phyloP scores from a whole-genome alignment of 768 basidiomycete genomes.

The Tulasnella sp. region DNA sequence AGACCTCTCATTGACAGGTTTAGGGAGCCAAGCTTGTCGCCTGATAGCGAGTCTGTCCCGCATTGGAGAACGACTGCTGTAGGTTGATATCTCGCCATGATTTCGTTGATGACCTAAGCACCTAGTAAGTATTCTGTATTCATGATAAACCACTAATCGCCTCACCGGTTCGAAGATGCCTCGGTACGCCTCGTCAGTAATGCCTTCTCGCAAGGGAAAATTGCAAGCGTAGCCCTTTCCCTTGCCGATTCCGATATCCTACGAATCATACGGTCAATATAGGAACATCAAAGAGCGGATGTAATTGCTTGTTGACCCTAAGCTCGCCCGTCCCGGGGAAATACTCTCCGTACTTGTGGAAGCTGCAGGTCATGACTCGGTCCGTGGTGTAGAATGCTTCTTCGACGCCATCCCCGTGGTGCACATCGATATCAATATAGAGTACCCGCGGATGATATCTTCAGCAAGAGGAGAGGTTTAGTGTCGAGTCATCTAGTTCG shows the following conservation, averaged over 20 bases:
- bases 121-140: neutral
- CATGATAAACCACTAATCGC: slow-evolving; percentile 7
- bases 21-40: slow-evolving; percentile 90
- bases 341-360: slow-evolving; percentile 98
- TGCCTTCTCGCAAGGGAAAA: slow-evolving; percentile 89
- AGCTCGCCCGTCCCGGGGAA: slow-evolving; percentile 99
- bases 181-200: slow-evolving; percentile 91
- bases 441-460: slow-evolving; percentile 87
- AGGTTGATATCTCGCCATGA: slow-evolving; percentile 91
- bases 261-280: slow-evolving; percentile 17
- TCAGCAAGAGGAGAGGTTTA: slow-evolving; percentile 25
- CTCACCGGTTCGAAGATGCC: slow-evolving; percentile 90
- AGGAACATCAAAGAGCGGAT: neutral
- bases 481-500: neutral
- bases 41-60: slow-evolving; percentile 92
- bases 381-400: slow-evolving; percentile 99
- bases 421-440: slow-evolving; percentile 97
- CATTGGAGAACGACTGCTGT: slow-evolving; percentile 95
- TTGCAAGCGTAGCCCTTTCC: slow-evolving; percentile 92
- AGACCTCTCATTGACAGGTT: slow-evolving; percentile 92
- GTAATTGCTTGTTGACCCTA: slow-evolving; percentile 40
- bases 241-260: slow-evolving; percentile 91
- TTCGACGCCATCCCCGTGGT: slow-evolving; percentile 98
- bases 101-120: slow-evolving; percentile 76
- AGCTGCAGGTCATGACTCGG: slow-evolving; percentile 95